A percentile compares a stretch with the other conserved stretches of the same genome.
Conservation (phyloP, 169 alveolate genomes). For the Eimeria sp. region DNA sequence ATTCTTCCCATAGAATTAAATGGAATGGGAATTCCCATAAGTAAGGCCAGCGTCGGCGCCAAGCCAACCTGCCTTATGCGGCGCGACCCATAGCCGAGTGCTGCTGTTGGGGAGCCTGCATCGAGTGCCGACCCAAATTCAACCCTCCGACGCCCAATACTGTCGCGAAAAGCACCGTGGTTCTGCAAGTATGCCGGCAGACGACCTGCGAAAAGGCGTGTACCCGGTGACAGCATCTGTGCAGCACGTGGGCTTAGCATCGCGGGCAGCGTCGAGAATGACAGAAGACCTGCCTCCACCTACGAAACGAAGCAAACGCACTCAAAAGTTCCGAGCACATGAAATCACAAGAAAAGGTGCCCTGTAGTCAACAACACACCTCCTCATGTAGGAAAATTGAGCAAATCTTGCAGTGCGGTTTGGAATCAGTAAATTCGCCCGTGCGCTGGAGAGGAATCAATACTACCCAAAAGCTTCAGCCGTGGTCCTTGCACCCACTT, state of each 20-base stretch:
- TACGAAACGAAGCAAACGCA: background rate
- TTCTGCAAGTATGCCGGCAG: conserved; percentile 65
- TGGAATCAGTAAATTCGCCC: background rate
- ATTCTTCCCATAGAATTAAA: conserved; percentile 70
- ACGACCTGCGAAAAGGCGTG: conserved; percentile 54
- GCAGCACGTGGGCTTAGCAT: conserved; percentile 62
- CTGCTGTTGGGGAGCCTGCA: conserved; percentile 46
- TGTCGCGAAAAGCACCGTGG: conserved; percentile 62
- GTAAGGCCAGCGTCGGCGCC: conserved; percentile 81
- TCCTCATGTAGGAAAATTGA: background rate
- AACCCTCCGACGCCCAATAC: conserved; percentile 50
- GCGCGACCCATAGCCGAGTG: conserved; percentile 61
- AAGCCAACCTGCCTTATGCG: conserved; percentile 83
- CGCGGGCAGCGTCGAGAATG: conserved; percentile 74
- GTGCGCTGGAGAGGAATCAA: background rate
- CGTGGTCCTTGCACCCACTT: conserved; percentile 77
- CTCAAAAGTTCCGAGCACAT: background rate
- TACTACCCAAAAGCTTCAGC: background rate
- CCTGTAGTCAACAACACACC: background rate
- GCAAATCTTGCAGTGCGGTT: background rate
- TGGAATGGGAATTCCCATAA: conserved; percentile 81
- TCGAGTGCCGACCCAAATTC: background rate
- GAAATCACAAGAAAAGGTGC: background rate
- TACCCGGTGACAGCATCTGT: conserved; percentile 28
- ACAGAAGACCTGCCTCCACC: conserved; percentile 62